Evolutionary conservation across 2,329 filamentous ascomycete genomes (phyloP), one percentile per base, ranked within the genome.

Genomic region (Meredithiella fracta): DNA sequence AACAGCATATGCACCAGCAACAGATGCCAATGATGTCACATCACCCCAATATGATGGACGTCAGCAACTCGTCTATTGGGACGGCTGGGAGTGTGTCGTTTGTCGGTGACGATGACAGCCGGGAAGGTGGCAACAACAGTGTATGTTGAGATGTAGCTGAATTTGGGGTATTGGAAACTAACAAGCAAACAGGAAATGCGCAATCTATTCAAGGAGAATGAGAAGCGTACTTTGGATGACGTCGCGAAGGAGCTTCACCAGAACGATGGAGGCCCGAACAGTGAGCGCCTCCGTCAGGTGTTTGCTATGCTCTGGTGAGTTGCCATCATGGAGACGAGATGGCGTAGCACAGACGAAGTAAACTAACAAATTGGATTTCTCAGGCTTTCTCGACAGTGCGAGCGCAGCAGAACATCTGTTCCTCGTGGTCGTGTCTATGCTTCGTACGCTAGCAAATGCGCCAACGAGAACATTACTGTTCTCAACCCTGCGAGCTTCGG

Each of bases 401-500:
- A 78, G 49, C 80, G 80, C 60, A 85, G 85, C 47, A 87, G 86
- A 66, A 84, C 83, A 1, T 96, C 92, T 4, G 91, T 97, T 0
- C 89, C 92, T 5, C 78, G 92, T 63, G 92, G 92, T 61, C 79
- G 91, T 58, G 92, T 98, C 1, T 98, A 97, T 68, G 88, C 90
- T 59, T 90, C 90, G 66, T 98, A 98, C 67, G 92, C 91, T 51
- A 89, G 86, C 25, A 82, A 87, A 60, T 98, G 92, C 68, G 90
- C 87, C 47, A 94, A 85, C 3, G 90, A 97, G 66, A 82, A 90
- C 65, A 94, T 97, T 40, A 94, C 92, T 0, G 90, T 95, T 8
- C 71, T 98, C 57, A 98, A 98, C 65, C 92, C 92, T 44, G 92
- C 92, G 8, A 97, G 91, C 26, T 98, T 98, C 69, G 92, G 92